Conservation (phyloP, 768 basidiomycete species). For the Lactarius sanguifluus region DNA sequence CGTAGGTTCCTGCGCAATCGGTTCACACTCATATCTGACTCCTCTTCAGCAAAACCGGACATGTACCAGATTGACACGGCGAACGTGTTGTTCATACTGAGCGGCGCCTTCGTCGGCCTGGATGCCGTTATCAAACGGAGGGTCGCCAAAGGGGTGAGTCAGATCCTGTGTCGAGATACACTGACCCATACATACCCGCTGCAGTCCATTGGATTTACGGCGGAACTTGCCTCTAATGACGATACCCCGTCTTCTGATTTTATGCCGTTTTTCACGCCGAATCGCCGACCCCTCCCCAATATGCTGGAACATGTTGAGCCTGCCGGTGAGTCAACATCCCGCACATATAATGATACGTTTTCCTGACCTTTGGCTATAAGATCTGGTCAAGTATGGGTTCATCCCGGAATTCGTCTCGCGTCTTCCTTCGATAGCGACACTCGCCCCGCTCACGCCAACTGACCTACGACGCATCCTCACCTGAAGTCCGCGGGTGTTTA, state of each 20-base stretch:
- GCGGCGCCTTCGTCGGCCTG: slow-evolving; percentile 93
- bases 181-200: slow-evolving; percentile 18
- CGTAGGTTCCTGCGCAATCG: slow-evolving; percentile 22
- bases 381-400: slow-evolving; percentile 88
- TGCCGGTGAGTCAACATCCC: slow-evolving; percentile 44
- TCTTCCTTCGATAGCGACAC: slow-evolving; percentile 86
- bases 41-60: slow-evolving; percentile 55
- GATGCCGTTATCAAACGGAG: slow-evolving; percentile 79
- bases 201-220: slow-evolving; percentile 89
- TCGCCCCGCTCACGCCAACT: slow-evolving; percentile 71
- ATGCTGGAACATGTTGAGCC: slow-evolving; percentile 73
- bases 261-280: slow-evolving; percentile 78
- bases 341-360: background rate
- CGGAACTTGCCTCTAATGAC: slow-evolving; percentile 47
- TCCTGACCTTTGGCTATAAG: slow-evolving; percentile 37
- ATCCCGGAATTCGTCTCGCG: slow-evolving; percentile 96
- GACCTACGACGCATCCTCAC: slow-evolving; percentile 90
- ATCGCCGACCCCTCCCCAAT: slow-evolving; percentile 53
- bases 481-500: slow-evolving; percentile 88
- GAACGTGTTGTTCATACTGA: slow-evolving; percentile 92
- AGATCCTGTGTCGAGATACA: background rate
- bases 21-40: background rate
- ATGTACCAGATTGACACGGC: slow-evolving; percentile 79
- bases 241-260: slow-evolving; percentile 37
- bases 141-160: slow-evolving; percentile 78